Conservation (phyloP, 148 eudicot genomes). For the Linanthus parryae region DNA sequence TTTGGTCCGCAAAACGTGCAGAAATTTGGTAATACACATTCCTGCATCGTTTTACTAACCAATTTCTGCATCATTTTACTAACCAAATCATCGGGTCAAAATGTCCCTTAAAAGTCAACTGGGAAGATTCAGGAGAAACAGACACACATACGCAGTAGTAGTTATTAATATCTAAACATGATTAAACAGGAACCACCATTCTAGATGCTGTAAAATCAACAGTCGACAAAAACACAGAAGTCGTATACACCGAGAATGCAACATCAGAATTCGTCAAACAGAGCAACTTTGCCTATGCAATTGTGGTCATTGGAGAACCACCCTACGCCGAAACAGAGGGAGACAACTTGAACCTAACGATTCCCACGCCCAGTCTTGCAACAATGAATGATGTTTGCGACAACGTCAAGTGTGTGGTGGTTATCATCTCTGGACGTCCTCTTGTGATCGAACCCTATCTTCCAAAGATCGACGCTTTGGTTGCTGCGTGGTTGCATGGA, state of each 20-base stretch:
- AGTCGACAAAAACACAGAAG: constrained; percentile 30
- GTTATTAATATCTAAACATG: not conserved
- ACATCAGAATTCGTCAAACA: constrained; percentile 21
- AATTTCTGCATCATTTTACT: too few relatives aligned
- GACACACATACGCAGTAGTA: too few relatives aligned
- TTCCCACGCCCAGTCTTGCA: constrained; percentile 27
- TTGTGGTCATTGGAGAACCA: constrained; percentile 53
- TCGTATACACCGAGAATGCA: constrained; percentile 31
- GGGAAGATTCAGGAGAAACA: too few relatives aligned
- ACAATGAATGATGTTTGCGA: constrained; percentile 31
- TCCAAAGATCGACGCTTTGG: constrained; percentile 28
- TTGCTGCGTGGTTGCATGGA: constrained; percentile 19
- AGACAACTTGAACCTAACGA: constrained; percentile 36
- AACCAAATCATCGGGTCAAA: too few relatives aligned
- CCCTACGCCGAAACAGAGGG: constrained; percentile 43
- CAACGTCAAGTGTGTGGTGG: constrained; percentile 33
- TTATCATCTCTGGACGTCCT: constrained; percentile 47
- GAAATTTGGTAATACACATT: too few relatives aligned
- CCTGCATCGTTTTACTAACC: too few relatives aligned
- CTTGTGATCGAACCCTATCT: constrained; percentile 39
- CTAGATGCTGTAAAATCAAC: constrained; percentile 12
- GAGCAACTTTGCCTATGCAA: constrained; percentile 38
- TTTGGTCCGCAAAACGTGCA: too few relatives aligned
- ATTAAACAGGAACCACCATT: constrained; percentile 21
- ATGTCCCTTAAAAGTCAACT: too few relatives aligned